Conservation (phyloP, 345 rosid species). For the Salix udensis region DNA sequence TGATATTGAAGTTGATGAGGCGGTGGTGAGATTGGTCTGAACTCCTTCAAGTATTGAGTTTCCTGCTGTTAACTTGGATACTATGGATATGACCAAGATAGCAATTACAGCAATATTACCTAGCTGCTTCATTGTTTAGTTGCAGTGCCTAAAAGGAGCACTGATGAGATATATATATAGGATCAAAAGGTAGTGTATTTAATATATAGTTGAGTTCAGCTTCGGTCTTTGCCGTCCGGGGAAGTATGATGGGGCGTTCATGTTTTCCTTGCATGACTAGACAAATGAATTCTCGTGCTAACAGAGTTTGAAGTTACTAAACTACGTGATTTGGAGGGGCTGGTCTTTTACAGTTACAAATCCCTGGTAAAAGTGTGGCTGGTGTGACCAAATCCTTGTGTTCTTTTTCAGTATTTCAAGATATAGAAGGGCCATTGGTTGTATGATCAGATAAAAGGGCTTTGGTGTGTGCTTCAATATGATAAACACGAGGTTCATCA, state of each 20-base stretch:
- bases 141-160: neutral
- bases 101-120: constrained; percentile 1
- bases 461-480: neutral
- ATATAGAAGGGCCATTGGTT: neutral
- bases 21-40: constrained; percentile 7
- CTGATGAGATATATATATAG: constrained; percentile 1
- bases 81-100: constrained; percentile 3
- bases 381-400: neutral
- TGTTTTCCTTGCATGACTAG: constrained; percentile 34
- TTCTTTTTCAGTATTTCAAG: neutral
- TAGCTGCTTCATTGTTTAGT: constrained; percentile 16
- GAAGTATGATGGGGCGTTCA: constrained; percentile 21
- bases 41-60: neutral
- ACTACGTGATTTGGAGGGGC: constrained; percentile 7
- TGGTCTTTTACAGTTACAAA: constrained; percentile 9
- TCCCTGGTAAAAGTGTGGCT: neutral
- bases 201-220: neutral
- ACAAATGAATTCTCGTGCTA: constrained; percentile 18
- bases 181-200: neutral
- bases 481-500: constrained; percentile 1
- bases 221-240: neutral
- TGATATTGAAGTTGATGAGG: constrained; percentile 14
- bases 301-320: constrained; percentile 13
- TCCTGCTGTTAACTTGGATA: constrained; percentile 9
- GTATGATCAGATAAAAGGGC: neutral